phyloP scores from a whole-genome alignment of 176 grass and related monocot species.

The Musa itinerans region DNA sequence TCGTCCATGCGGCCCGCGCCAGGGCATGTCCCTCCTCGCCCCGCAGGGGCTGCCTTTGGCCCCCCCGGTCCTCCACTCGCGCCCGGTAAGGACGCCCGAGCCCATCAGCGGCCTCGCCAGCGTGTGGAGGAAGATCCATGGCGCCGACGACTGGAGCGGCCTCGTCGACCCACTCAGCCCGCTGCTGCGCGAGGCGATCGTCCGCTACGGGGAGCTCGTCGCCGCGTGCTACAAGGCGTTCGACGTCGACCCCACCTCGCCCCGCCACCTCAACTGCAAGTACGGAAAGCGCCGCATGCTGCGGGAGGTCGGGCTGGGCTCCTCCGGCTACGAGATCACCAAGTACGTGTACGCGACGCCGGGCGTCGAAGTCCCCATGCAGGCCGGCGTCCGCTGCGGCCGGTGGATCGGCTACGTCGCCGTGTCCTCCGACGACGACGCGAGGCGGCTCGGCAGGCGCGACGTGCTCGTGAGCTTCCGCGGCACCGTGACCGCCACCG shows the following conservation, averaged over 20 bases:
- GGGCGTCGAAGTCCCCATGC: neutral
- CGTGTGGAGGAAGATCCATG: neutral
- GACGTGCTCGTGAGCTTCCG: conserved; percentile 7
- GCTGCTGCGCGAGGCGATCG: neutral
- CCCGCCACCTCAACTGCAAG: conserved; percentile 3
- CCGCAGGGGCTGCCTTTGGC: neutral
- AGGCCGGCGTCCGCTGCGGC: neutral
- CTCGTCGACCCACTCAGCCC: neutral
- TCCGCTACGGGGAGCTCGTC: conserved; percentile 3
- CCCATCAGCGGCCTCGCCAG: neutral
- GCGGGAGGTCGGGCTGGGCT: neutral
- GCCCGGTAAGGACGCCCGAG: neutral
- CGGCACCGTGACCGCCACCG: neutral
- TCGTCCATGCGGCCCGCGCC: neutral
- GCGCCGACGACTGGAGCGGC: conserved; percentile 2
- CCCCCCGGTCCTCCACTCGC: neutral
- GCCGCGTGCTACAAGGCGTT: conserved; percentile 7
- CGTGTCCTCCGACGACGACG: neutral
- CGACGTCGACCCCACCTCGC: neutral
- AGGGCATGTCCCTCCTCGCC: neutral
- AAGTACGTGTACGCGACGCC: conserved; percentile 1
- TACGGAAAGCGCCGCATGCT: neutral
- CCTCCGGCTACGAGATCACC: conserved; percentile 1
- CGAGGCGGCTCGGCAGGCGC: neutral
- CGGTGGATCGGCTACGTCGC: conserved; percentile 11